Evolutionary conservation across 768 basidiomycete species (phyloP).

Genomic region (Pleurotus tuber-regium): DNA sequence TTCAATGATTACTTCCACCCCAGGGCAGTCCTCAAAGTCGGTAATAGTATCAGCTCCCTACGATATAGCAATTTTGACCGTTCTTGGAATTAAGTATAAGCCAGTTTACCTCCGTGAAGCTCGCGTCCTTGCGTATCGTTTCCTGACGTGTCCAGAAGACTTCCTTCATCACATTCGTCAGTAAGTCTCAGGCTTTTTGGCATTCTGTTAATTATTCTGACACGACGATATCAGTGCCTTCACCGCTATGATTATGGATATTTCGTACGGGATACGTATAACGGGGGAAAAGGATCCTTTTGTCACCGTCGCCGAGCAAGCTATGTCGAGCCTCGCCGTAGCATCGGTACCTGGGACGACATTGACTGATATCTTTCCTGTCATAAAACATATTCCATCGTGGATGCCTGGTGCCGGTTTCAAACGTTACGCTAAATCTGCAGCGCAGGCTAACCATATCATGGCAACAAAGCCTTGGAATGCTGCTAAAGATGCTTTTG

Average conservation of each 20-base stretch:
- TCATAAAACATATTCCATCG: slow-evolving; percentile 1
- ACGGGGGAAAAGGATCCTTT: not conserved
- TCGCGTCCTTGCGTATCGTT: not conserved
- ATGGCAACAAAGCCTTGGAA: not conserved
- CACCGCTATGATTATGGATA: slow-evolving; percentile 3
- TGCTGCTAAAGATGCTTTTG: not conserved
- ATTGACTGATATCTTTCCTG: not conserved
- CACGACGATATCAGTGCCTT: not conserved
- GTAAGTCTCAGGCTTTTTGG: not conserved
- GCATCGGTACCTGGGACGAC: not conserved
- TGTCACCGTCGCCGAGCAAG: not conserved
- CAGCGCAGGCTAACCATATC: not conserved
- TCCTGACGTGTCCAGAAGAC: slow-evolving; percentile 6
- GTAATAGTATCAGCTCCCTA: not conserved
- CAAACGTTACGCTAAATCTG: not conserved
- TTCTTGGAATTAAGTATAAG: not conserved
- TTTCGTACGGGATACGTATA: not conserved
- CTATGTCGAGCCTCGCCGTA: not conserved
- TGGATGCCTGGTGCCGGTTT: slow-evolving; percentile 8
- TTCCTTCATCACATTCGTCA: slow-evolving; percentile 5
- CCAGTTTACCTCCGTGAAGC: not conserved
- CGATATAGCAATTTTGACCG: not conserved
- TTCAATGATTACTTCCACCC: slow-evolving; percentile 25
- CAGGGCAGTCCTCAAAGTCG: slow-evolving; percentile 12
- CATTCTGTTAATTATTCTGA: not conserved